Evolutionary conservation across 495 filamentous ascomycete genomes (phyloP), one percentile per base, ranked within the genome.

Genomic region (Penicillium pancosmium): DNA sequence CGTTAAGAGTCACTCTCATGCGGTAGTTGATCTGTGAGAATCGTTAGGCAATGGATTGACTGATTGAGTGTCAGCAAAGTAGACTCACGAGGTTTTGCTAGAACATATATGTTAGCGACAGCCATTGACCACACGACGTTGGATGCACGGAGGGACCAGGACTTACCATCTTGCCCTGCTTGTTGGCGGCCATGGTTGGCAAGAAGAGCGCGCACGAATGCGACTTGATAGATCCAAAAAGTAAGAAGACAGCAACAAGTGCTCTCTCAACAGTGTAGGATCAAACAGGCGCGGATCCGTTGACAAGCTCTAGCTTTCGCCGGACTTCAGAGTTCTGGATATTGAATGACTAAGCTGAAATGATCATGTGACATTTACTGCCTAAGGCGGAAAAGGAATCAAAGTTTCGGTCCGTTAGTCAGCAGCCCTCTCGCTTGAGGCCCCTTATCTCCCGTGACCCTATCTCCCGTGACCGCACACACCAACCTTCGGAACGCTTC

Each of bases 81-180:
- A 3, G 13, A 87, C 92, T 80, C 89, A 98, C 94, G 79, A 96
- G 91, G 78, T 96, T 96, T 88, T 90, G 87, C 94, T 98, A 84
- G 61, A 71, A 58, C 27, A 66, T 35, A 61, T 70, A 66, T 71
- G 87, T 96, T 82, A 96, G 91, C 86, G 80, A 80, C 77, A 68
- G 68, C 75, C 80, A 70, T 85, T 89, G 81, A 88, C 86, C 82
- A 75, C 71, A 57, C 38, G 40, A 72, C 27, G 71, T 78, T 60
- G 57, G 57, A 56, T 58, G 52, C 60, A 52, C 60, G 62, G 56
- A 57, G 55, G 75, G 62, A 68, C 70, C 56, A 62, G 64, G 68
- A 75, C 92, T 87, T 81, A 98, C 94, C 94, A 98, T 98, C 84
- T 97, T 97, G 74, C 94, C 94, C 72, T 96, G 91, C 74, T 95